phyloP scores from a whole-genome alignment of 2,329 filamentous ascomycete genomes.

The Thelonectria rubi region DNA sequence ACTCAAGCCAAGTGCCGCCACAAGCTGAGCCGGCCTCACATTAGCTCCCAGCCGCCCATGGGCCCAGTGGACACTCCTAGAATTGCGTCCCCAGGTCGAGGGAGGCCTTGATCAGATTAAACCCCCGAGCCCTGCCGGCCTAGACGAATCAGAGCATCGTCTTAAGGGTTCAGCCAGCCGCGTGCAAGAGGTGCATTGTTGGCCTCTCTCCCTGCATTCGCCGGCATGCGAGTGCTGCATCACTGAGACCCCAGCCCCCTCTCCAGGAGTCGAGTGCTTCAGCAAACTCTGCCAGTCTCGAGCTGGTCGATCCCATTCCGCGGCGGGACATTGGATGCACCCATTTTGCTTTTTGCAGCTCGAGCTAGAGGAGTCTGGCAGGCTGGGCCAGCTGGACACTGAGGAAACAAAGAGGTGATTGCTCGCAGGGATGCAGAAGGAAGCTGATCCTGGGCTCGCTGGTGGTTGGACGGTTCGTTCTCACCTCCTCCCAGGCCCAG shows the following conservation, averaged over 20 bases:
- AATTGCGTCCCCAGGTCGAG: conserved; percentile 14
- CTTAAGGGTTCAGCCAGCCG: conserved; percentile 2
- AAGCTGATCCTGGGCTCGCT: neutral
- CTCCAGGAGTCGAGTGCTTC: neutral
- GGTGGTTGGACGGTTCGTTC: conserved; percentile 15
- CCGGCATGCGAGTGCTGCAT: neutral
- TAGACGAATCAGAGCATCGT: neutral
- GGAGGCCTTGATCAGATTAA: conserved; percentile 14
- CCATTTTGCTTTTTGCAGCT: conserved; percentile 17
- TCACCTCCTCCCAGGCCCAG: neutral
- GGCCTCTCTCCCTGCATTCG: neutral
- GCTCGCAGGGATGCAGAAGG: conserved; percentile 19
- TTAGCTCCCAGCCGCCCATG: conserved; percentile 25
- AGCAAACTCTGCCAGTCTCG: conserved; percentile 4
- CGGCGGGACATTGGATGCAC: conserved; percentile 11
- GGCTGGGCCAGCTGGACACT: conserved; percentile 1
- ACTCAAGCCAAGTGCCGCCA: conserved; percentile 38
- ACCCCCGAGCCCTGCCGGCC: neutral
- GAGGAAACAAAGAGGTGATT: conserved; percentile 23
- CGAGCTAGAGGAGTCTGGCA: conserved; percentile 1
- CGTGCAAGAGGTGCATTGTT: neutral
- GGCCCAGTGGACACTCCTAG: conserved; percentile 19
- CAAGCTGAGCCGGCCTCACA: conserved; percentile 13
- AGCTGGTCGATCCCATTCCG: conserved; percentile 20
- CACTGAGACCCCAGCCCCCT: neutral